Evolutionary conservation across 495 filamentous ascomycete genomes (phyloP), one percentile per base, ranked within the genome.

Genomic region (Cetradonia linearis): DNA sequence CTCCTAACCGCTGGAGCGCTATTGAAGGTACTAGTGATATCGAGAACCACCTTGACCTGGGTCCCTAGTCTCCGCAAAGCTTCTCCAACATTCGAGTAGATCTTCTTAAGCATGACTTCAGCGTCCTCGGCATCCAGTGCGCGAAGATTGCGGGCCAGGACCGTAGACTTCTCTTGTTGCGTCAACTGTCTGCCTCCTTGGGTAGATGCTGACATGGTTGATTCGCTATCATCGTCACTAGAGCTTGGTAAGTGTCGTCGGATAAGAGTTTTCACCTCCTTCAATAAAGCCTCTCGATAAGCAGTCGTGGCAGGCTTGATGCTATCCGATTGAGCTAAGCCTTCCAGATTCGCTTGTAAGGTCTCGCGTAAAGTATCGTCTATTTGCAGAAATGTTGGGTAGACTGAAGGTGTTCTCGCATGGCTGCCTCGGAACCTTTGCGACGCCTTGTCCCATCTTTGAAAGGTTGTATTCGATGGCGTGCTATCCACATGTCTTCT

Each of bases 41-140:
- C 93, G 20, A 99, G 77, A n/a, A 99, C 73, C 23, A 97, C 84
- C 70, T 99, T 99, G 25, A 91, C 87, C 66, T 99, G 93, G 5
- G 90, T 88, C 40, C 87, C 85, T 13, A 97, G 72, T 67, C 93
- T 80, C 57, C 93, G 79, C 57, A 97, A 70, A 1, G 88, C 86
- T 69, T 99, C 93, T 25, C 92, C 86, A 28, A 96, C 86, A 6
- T 86, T 82, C 5, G 88, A 84, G 68, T 96, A 99, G 20, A 94
- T 85, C 42, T 81, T 86, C 23, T 83, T 77, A 10, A 96, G 77
- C 65, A 97, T 80, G n/a, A 82, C 78, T 72, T 99, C 93, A 0
- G 93, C 88, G 72, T 91, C 89, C 23, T 84, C 82, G 2, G 89
- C 74, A 48, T 93, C 90, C 38, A 99, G 74, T 5, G 87, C 85